Conservation (phyloP, 1,284 basidiomycete species). For the Cryptococcus wingfieldii region DNA sequence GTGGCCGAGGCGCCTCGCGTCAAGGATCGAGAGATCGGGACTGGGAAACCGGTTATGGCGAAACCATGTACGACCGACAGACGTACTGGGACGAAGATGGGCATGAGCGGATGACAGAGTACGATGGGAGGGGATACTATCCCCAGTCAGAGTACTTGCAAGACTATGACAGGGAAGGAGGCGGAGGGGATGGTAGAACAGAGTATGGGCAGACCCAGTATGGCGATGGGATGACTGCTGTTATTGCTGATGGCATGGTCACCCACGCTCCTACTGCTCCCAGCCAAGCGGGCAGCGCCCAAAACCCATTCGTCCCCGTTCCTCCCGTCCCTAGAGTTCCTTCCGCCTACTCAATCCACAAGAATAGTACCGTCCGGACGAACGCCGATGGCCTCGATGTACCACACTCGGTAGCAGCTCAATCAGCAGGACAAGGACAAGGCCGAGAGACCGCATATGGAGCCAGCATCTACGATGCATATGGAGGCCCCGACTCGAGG, state of each 20-base stretch:
- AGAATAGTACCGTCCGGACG: background rate
- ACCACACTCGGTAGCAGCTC: background rate
- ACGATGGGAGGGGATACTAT: background rate
- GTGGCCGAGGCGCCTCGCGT: background rate
- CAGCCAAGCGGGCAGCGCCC: too few species aligned
- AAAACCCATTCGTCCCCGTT: constrained; percentile 11
- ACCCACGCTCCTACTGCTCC: background rate
- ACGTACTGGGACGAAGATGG: constrained; percentile 2
- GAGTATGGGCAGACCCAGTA: constrained; percentile 8
- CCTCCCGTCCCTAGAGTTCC: constrained; percentile 12
- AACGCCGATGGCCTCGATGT: background rate
- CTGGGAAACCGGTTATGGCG: background rate
- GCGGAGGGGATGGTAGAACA: background rate
- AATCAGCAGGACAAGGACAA: background rate
- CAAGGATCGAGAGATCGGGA: background rate
- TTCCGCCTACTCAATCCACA: background rate
- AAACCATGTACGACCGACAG: background rate
- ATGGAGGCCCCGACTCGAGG: constrained; percentile 2
- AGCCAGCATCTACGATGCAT: constrained; percentile 7
- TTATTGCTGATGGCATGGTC: constrained; percentile 7
- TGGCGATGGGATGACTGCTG: constrained; percentile 12
- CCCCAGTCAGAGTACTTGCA: background rate
- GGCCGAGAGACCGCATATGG: constrained; percentile 6
- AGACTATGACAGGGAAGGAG: background rate
- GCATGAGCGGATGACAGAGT: background rate